These are phyloP conservation scores for Hypomontagnella submonticulosa DNA, from an alignment of 495 filamentous ascomycete genomes.

Conservation along the genomic window DNA sequence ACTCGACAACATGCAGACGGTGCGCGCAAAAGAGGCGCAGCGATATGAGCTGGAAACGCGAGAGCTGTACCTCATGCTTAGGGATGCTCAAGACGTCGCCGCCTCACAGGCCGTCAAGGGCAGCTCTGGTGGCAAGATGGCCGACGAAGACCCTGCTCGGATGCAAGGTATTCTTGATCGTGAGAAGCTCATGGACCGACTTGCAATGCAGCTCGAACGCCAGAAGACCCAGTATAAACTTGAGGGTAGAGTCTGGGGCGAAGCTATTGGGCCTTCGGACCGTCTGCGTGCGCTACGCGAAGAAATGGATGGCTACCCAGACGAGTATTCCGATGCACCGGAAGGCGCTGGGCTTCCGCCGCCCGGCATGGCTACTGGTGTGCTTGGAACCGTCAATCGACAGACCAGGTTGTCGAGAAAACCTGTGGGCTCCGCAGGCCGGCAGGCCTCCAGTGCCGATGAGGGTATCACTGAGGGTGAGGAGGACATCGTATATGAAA, in stretches of 20 bases:
- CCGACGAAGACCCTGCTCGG: conserved; percentile 73
- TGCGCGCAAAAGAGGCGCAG: conserved; percentile 92
- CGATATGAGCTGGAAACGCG: conserved; percentile 94
- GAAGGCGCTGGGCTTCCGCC: conserved; percentile 47
- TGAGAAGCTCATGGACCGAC: conserved; percentile 87
- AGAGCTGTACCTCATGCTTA: conserved; percentile 97
- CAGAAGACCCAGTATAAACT: conserved; percentile 99
- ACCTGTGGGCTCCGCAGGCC: conserved; percentile 56
- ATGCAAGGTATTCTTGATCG: conserved; percentile 95
- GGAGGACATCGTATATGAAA: conserved; percentile 68
- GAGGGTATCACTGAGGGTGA: conserved; percentile 57
- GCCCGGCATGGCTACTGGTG: conserved; percentile 57
- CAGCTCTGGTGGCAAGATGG: conserved; percentile 62
- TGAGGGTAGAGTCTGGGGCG: conserved; percentile 93
- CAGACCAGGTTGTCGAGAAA: conserved; percentile 69
- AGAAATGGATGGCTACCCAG: conserved; percentile 81
- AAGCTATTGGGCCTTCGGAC: conserved; percentile 85
- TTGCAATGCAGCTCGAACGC: conserved; percentile 93
- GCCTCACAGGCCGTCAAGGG: conserved; percentile 84
- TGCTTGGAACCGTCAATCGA: conserved; percentile 71
- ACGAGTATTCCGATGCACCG: conserved; percentile 52
- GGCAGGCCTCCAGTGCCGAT: conserved; percentile 54
- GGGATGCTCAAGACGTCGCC: conserved; percentile 96
- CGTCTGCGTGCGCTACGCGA: conserved; percentile 90
- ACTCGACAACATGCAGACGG: conserved; percentile 83